Evolutionary conservation across 768 basidiomycete genomes (phyloP), one percentile per base, ranked within the genome.

Genomic region (Trametes elegans): DNA sequence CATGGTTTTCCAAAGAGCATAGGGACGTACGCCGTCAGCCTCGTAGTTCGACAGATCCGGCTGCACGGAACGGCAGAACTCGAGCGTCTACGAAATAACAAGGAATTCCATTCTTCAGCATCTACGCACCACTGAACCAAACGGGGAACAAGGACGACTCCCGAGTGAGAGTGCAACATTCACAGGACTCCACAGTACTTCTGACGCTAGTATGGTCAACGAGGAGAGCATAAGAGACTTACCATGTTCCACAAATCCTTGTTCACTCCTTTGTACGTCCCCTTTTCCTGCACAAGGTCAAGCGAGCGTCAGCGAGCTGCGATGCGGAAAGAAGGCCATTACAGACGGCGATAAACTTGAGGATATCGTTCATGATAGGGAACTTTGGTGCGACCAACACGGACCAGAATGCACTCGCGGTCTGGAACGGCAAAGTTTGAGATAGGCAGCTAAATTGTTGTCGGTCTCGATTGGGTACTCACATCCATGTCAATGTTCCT

Each of bases 231-330:
- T 16, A 21, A 39, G 10, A 29, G 23, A 72, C 77, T 13, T 56
- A 88, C 90, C 90, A 93, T 93, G 53, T 70, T 80, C 91, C 91
- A 94, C 8, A 92, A 71, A 70, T 94, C 91, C 64, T 89, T 89
- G 69, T 90, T 93, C 13, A 84, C 82, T 0, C 85, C 87, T 64
- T 85, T 91, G 71, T 89, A 90, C 3, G 73, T 77, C 7, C 78
- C 80, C 56, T 70, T 75, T 46, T 81, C 72, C 72, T 76, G 52
- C n/a, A 43, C 11, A 24, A 31, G 45, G 28, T 16, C 2, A 34
- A 38, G 7, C 14, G 24, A 16, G 18, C 34, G n/a, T 21, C 13
- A 11, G 18, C 21, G 16, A 32, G 41, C 31, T 10, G 27, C 9
- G 21, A 34, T 26, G 5, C 31, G 28, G 36, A 49, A 32, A 19